These are phyloP conservation scores for Saussurea involucrata DNA, from an alignment of 129 eudicot species.

Conservation along the genomic window DNA sequence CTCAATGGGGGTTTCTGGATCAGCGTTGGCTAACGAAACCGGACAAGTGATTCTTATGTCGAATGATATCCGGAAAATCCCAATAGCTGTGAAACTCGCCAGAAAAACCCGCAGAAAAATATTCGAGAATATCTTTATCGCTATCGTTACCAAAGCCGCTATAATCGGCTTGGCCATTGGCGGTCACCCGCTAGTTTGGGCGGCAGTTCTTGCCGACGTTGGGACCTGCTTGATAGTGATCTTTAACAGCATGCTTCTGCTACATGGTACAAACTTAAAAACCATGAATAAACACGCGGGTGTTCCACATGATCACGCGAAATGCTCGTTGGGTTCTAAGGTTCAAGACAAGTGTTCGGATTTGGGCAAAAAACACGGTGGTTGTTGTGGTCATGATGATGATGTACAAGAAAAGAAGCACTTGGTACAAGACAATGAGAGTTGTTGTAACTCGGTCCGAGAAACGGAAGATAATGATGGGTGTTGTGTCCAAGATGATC, in stretches of 20 bases:
- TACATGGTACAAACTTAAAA: slow-evolving; percentile 26
- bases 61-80: slow-evolving; percentile 70
- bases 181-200: slow-evolving; percentile 91
- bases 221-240: slow-evolving; percentile 90
- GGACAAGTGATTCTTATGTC: slow-evolving; percentile 83
- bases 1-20: slow-evolving; percentile 95
- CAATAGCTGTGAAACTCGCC: slow-evolving; percentile 55
- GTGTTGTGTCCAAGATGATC: slow-evolving; percentile 30
- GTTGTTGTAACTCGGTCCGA: slow-evolving; percentile 5
- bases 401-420: slow-evolving; percentile 14
- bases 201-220: slow-evolving; percentile 85
- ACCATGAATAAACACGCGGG: slow-evolving; percentile 7
- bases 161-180: slow-evolving; percentile 67
- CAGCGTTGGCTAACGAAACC: slow-evolving; percentile 85
- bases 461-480: slow-evolving; percentile 7
- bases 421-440: slow-evolving; percentile 9
- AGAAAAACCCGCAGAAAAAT: slow-evolving; percentile 56
- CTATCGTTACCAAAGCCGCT: slow-evolving; percentile 60
- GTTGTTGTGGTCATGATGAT: slow-evolving; percentile 1
- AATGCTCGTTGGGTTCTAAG: slow-evolving; percentile 7
- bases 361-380: slow-evolving; percentile 1
- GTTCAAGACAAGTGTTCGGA: slow-evolving; percentile 12
- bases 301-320: slow-evolving; percentile 14
- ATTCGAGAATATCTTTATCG: slow-evolving; percentile 53
- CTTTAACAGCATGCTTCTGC: slow-evolving; percentile 80